Percentiles rank a stretch among this genome's conserved stretches.
These are phyloP conservation scores for Dryadomyces quercivorus DNA, from an alignment of 2,329 filamentous ascomycete species.

Conservation along the genomic window DNA sequence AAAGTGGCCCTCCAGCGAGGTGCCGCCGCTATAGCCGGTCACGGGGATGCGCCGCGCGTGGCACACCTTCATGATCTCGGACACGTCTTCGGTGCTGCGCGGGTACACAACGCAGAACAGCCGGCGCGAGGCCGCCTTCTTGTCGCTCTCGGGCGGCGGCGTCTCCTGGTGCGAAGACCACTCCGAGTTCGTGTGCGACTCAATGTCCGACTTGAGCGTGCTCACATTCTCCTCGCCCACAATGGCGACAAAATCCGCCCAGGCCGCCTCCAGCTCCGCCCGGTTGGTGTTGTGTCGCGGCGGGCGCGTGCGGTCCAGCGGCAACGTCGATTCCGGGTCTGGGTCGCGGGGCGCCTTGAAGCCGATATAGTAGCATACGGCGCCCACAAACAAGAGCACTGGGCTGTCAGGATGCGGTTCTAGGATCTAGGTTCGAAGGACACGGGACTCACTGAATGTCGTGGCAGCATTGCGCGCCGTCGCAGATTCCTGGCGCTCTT, in stretches of 20 bases:
- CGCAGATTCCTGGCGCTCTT: conserved; percentile 24
- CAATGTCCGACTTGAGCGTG: conserved; percentile 42
- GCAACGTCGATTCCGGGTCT: conserved; percentile 45
- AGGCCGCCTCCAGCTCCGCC: conserved; percentile 55
- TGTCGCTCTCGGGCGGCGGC: not conserved
- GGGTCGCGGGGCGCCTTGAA: conserved; percentile 38
- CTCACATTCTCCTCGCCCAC: conserved; percentile 54
- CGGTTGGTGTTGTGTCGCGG: conserved; percentile 46
- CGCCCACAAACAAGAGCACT: conserved; percentile 41
- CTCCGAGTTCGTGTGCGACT: conserved; percentile 44
- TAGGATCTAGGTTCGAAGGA: conserved; percentile 1
- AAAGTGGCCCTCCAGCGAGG: conserved; percentile 81
- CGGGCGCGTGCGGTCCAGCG: conserved; percentile 36
- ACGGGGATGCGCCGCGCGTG: conserved; percentile 72
- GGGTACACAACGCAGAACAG: conserved; percentile 68
- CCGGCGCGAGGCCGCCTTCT: conserved; percentile 28
- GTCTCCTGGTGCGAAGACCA: conserved; percentile 46
- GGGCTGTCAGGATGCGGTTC: not conserved
- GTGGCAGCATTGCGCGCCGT: conserved; percentile 29
- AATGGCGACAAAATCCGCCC: conserved; percentile 54
- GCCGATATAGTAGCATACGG: conserved; percentile 46
- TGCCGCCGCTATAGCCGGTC: conserved; percentile 77
- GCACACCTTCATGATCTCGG: conserved; percentile 80
- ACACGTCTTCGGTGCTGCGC: conserved; percentile 66
- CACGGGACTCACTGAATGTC: conserved; percentile 30